These are phyloP conservation scores for Kazachstania africana DNA, from an alignment of 805 yeast genomes.

Conservation along the genomic window DNA sequence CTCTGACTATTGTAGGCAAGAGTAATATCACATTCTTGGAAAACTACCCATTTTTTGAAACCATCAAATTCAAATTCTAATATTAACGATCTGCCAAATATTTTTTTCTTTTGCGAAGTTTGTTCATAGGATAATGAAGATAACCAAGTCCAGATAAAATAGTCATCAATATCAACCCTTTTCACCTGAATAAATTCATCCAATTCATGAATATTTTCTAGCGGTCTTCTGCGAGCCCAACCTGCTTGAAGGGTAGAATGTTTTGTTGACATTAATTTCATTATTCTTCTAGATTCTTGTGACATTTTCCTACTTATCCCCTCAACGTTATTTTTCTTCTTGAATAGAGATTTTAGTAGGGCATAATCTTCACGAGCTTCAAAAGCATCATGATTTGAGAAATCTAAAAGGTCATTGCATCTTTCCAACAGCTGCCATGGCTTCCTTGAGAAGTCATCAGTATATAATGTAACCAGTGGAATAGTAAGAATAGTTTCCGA, in stretches of 20 bases:
- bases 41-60: constrained; percentile 65
- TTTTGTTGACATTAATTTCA: constrained; percentile 30
- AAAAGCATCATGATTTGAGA: constrained; percentile 58
- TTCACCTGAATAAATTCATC: constrained; percentile 31
- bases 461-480: constrained; percentile 50
- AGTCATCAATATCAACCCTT: constrained; percentile 69
- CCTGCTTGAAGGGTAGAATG: constrained; percentile 32
- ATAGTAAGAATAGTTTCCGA: constrained; percentile 38
- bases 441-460: constrained; percentile 33
- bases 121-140: constrained; percentile 67
- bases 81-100: constrained; percentile 74
- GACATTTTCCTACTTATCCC: constrained; percentile 56
- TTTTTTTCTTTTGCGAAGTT: constrained; percentile 45
- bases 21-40: constrained; percentile 51
- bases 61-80: constrained; percentile 72
- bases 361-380: constrained; percentile 71
- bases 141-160: constrained; percentile 87
- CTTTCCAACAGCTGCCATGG: constrained; percentile 51
- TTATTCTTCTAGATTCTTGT: constrained; percentile 54
- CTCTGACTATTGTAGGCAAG: constrained; percentile 10
- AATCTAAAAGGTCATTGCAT: constrained; percentile 47
- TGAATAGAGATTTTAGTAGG: constrained; percentile 59
- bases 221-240: constrained; percentile 27
- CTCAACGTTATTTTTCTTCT: constrained; percentile 37
- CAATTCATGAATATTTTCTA: constrained; percentile 12